Base-by-base conservation (phyloP, 176 grass and related monocot species). In the Musa acuminata region DNA sequence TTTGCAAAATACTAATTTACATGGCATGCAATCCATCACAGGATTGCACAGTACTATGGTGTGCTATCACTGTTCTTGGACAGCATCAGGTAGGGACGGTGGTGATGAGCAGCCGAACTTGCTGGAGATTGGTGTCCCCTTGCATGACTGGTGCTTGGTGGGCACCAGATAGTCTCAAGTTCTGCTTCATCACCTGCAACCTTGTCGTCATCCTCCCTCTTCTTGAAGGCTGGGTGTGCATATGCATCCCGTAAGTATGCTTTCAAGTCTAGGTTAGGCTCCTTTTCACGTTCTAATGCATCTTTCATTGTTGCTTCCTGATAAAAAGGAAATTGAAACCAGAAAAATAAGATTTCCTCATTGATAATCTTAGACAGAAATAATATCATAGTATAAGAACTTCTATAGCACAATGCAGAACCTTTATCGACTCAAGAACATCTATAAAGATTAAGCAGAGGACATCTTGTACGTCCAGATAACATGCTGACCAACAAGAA, bases 261-360 rank as follows among this genome's bases (percentile, higher is more conserved):
- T 69, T 93, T 98, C 11, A 98, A 67, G 11, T 93, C 90, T 19
- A 98, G 72, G 58, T 87, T 91, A 68, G 94, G 94, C 8, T 98
- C 94, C 66, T 84, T 81, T 55, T 84, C 94, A 52, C 58, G 84
- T 83, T 98, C 94, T 3, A 98, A 62, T 1, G 86, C 93, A 59
- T 98, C 94, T 71, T 90, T 98, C 82, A 84, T 87, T 90, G 89
- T 93, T 16, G 94, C 94, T 78, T 98, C 94, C 94, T 98, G 69
- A n/a, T 8, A 62, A 76, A 88, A 74, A 22, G 12, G 81, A 71
- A 82, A 62, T 8, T 23, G 8, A 77, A 48, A 9, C 17, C 69
- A 25, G 75, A 65, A 64, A 14, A 12, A 51, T 58, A 11, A 17
- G 14, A 50, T 49, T 70, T 70, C 13, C 63, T 25, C 4, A 2